phyloP scores from a whole-genome alignment of 2,329 filamentous ascomycete species.

The Dryadomyces sulphureus region DNA sequence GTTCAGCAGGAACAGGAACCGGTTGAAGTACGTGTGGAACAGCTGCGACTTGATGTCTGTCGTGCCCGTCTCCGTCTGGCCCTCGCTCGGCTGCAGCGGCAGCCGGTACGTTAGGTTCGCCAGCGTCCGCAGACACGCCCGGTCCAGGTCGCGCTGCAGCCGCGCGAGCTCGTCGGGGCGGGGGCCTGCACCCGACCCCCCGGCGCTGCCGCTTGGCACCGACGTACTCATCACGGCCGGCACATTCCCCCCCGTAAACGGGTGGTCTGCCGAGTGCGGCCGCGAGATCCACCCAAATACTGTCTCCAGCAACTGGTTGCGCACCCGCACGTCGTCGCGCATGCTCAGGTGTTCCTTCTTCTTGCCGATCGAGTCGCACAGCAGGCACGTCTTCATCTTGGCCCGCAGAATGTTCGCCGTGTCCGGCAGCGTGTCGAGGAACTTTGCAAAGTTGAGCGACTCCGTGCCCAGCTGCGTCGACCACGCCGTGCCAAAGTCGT shows the following conservation, averaged over 20 bases:
- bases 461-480: constrained; percentile 49
- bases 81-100: constrained; percentile 50
- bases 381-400: constrained; percentile 54
- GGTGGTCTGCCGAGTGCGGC: constrained; percentile 34
- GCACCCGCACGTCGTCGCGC: constrained; percentile 52
- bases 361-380: constrained; percentile 49
- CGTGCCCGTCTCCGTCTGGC: constrained; percentile 49
- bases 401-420: constrained; percentile 42
- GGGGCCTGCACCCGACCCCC: constrained; percentile 5
- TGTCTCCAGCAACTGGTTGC: constrained; percentile 53
- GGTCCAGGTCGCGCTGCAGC: constrained; percentile 51
- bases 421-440: constrained; percentile 43
- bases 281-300: constrained; percentile 55
- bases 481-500: constrained; percentile 47
- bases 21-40: constrained; percentile 58
- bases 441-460: constrained; percentile 52
- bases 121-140: constrained; percentile 49
- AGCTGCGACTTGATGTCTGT: constrained; percentile 56
- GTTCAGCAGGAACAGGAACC: constrained; percentile 51
- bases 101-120: constrained; percentile 51
- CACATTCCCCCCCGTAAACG: constrained; percentile 19
- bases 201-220: neutral
- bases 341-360: constrained; percentile 55
- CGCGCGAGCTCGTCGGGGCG: constrained; percentile 41
- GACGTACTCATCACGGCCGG: neutral